These are phyloP conservation scores for Hericium rajendrae DNA, from an alignment of 768 basidiomycete species.

Conservation along the genomic window DNA sequence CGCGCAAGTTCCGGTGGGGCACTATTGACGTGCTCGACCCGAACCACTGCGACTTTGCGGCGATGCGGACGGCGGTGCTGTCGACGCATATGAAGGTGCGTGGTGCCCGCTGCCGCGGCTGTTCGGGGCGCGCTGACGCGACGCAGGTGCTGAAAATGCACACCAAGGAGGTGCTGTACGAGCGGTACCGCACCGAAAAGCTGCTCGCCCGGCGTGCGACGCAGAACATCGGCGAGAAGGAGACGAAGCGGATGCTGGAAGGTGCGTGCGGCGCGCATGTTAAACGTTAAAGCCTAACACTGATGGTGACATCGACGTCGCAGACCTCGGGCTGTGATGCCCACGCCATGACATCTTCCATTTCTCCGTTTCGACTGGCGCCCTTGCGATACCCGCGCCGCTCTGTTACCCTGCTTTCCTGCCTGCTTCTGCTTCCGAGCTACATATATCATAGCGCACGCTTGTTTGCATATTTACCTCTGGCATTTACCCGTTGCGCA, in stretches of 20 bases:
- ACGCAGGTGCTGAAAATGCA: conserved; percentile 66
- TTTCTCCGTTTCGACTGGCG: background rate
- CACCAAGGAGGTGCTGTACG: conserved; percentile 87
- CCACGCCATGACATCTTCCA: background rate
- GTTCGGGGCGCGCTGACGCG: background rate
- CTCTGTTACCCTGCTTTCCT: too few species aligned
- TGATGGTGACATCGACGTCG: background rate
- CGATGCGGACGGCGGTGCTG: conserved; percentile 73
- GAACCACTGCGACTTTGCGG: conserved; percentile 80
- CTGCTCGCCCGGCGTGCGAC: conserved; percentile 81
- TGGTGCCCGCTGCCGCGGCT: background rate
- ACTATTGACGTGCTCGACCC: conserved; percentile 80
- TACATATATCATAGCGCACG: background rate
- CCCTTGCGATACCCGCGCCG: background rate
- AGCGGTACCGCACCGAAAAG: conserved; percentile 88
- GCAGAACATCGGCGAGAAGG: conserved; percentile 63
- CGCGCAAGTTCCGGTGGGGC: conserved; percentile 81
- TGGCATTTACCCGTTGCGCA: too few species aligned
- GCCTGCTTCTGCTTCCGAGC: background rate
- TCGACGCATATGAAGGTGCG: conserved; percentile 77
- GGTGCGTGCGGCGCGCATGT: conserved; percentile 31
- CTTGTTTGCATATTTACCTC: background rate
- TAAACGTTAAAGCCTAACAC: background rate
- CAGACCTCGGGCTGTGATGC: background rate
- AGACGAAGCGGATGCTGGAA: conserved; percentile 63